Evolutionary conservation across 805 yeast species (phyloP).

Genomic region (Candida nitratophila): DNA sequence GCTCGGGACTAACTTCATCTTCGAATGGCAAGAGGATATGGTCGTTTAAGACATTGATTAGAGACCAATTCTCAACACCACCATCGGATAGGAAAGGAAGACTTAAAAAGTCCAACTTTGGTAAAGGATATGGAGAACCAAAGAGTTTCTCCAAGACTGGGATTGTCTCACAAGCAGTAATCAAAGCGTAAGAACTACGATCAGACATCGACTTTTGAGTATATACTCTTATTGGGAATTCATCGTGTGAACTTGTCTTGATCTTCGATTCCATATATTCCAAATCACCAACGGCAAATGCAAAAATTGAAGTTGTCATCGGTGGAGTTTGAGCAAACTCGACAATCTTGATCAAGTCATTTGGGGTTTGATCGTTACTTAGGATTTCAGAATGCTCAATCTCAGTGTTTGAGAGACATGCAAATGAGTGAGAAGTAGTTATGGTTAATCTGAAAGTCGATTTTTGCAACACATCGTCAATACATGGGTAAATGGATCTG

Average conservation of each 20-base stretch:
- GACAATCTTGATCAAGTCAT: slow-evolving; percentile 24
- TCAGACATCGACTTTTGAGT: slow-evolving; percentile 47
- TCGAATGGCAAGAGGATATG: slow-evolving; percentile 35
- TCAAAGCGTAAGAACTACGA: slow-evolving; percentile 43
- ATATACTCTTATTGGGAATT: slow-evolving; percentile 45
- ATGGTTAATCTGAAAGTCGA: slow-evolving; percentile 43
- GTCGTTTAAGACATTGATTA: slow-evolving; percentile 51
- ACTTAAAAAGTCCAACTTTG: slow-evolving; percentile 60
- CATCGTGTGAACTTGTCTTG: slow-evolving; percentile 13
- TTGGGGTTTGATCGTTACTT: slow-evolving; percentile 17
- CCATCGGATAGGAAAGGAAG: slow-evolving; percentile 69
- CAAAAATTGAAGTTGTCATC: slow-evolving; percentile 58
- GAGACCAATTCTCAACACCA: slow-evolving; percentile 77
- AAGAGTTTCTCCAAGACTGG: slow-evolving; percentile 42
- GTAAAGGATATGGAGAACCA: slow-evolving; percentile 43
- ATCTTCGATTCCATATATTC: slow-evolving; percentile 39
- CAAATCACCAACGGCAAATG: slow-evolving; percentile 63
- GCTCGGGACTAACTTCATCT: slow-evolving; percentile 10
- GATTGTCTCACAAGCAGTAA: slow-evolving; percentile 37
- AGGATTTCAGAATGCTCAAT: slow-evolving; percentile 21
- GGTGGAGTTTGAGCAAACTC: slow-evolving; percentile 48
- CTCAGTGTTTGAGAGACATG: slow-evolving; percentile 45
- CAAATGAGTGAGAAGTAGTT: slow-evolving; percentile 36
- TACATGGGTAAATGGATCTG: slow-evolving; percentile 55
- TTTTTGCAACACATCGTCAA: slow-evolving; percentile 58